A percentile compares a stretch with the other conserved stretches of the same genome.
These are phyloP conservation scores for Paraphoma chrysanthemicola DNA, from an alignment of 2,329 filamentous ascomycete genomes.

Conservation along the genomic window DNA sequence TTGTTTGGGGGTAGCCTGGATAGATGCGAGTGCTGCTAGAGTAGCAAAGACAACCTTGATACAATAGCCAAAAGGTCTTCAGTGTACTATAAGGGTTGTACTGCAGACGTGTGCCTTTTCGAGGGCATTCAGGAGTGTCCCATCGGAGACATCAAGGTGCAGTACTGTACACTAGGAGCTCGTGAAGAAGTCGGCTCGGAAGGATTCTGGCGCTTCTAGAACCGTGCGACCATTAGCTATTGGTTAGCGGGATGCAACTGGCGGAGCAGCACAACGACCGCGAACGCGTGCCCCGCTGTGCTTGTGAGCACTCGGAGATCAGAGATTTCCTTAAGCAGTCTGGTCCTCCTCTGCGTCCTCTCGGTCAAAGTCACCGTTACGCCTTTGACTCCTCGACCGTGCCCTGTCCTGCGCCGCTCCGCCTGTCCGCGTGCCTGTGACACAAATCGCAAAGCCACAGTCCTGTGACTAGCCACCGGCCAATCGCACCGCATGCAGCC, in stretches of 20 bases:
- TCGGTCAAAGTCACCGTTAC: neutral
- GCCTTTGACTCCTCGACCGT: neutral
- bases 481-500: constrained; percentile 42
- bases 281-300: neutral
- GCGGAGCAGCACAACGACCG: neutral
- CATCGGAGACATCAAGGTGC: no score
- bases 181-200: neutral
- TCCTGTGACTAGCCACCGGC: constrained; percentile 24
- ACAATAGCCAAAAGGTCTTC: no score
- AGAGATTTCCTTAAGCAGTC: neutral
- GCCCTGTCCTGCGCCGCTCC: neutral
- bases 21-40: no score
- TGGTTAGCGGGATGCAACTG: neutral
- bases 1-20: no score
- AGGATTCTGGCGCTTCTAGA: neutral
- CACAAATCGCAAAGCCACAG: neutral
- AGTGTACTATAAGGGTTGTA: no score
- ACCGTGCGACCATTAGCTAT: neutral
- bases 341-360: neutral
- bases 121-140: no score
- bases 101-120: no score
- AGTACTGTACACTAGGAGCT: neutral
- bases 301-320: neutral
- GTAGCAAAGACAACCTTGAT: no score
- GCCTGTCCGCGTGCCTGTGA: neutral